Conservation (phyloP, 257 asterid species). For the Thymus quinquecostatus region DNA sequence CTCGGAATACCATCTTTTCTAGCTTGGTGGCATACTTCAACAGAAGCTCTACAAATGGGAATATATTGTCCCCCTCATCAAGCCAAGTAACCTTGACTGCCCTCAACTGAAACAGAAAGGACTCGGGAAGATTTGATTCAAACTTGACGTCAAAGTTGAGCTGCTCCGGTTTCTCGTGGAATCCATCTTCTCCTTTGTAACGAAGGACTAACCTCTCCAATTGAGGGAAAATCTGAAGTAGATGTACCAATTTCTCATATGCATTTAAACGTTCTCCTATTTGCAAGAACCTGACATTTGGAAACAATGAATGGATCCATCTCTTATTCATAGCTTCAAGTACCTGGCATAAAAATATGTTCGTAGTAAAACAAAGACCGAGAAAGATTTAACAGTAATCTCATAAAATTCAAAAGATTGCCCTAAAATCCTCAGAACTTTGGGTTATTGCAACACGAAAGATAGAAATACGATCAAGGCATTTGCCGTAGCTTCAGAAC, state of each 20-base stretch:
- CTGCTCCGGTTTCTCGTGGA: not conserved
- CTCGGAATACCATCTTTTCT: not conserved
- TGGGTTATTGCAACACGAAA: too few relatives aligned
- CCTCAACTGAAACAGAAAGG: constrained; percentile 5
- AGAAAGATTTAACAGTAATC: not conserved
- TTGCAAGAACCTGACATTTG: not conserved
- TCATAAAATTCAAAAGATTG: too few relatives aligned
- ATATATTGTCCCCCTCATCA: not conserved
- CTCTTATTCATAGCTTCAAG: not conserved
- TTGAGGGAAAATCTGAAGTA: constrained; percentile 7
- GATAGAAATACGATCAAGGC: too few relatives aligned
- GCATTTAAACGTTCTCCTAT: not conserved
- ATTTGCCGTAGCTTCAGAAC: too few relatives aligned
- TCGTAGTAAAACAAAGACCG: not conserved
- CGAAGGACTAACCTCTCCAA: constrained; percentile 1
- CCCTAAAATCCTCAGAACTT: too few relatives aligned
- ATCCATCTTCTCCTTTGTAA: fast-evolving
- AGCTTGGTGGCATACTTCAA: not conserved
- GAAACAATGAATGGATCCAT: not conserved
- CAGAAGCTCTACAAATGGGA: not conserved
- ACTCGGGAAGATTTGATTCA: not conserved
- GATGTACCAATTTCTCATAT: not conserved
- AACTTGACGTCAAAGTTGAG: not conserved
- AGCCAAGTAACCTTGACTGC: not conserved
- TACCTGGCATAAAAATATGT: not conserved